These are phyloP conservation scores for Hirschioporus abietinus DNA, from an alignment of 768 basidiomycete species.

Conservation along the genomic window DNA sequence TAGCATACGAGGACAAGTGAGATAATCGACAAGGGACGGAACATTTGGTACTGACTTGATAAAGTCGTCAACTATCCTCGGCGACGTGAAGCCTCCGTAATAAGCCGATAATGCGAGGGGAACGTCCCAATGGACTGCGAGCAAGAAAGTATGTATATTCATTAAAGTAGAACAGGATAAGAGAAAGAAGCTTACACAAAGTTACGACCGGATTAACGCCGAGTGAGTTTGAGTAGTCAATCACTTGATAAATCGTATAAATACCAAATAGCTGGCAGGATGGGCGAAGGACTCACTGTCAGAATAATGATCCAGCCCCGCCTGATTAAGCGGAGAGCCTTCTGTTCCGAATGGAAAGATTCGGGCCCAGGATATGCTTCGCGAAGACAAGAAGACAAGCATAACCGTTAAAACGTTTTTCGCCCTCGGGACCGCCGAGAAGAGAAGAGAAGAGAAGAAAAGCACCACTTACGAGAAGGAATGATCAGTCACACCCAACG, in stretches of 20 bases:
- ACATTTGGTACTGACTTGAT: conserved; percentile 29
- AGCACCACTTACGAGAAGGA: conserved; percentile 39
- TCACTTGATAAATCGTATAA: conserved; percentile 26
- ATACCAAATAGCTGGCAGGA: not conserved
- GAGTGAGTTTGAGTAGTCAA: conserved; percentile 36
- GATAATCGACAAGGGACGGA: not conserved
- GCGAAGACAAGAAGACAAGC: not conserved
- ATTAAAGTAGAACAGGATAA: not conserved
- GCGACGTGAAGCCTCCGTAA: conserved; percentile 45
- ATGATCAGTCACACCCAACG: conserved; percentile 46
- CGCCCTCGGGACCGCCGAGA: not conserved
- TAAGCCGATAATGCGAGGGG: conserved; percentile 42
- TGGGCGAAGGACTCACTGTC: conserved; percentile 27
- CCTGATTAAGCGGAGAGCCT: conserved; percentile 45
- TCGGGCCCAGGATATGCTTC: conserved; percentile 47
- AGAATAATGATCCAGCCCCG: conserved; percentile 39
- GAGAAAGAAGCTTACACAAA: conserved; percentile 33
- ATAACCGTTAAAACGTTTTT: not conserved
- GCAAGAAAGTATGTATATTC: not conserved
- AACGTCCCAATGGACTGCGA: conserved; percentile 44
- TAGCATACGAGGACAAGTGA: conserved; percentile 12
- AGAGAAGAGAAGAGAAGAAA: not conserved
- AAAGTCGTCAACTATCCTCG: conserved; percentile 42
- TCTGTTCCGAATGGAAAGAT: conserved; percentile 45
- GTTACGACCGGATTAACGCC: conserved; percentile 45